Base-by-base conservation (phyloP, 495 filamentous ascomycete genomes). In the Annulohypoxylon moriforme region DNA sequence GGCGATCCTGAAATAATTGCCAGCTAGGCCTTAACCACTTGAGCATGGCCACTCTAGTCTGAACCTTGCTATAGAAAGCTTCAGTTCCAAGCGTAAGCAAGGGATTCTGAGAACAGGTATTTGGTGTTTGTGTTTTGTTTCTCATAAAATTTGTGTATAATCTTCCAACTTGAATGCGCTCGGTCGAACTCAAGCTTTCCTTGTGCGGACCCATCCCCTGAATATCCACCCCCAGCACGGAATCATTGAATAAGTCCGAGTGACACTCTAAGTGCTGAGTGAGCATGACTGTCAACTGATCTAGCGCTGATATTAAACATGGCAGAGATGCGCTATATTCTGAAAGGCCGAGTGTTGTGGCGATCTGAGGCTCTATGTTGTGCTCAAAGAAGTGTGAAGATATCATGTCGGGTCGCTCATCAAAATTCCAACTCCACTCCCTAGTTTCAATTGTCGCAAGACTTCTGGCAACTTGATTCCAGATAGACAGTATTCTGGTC, bases 151-250 rank as follows among this genome's bases (percentile, higher is more conserved):
- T 25, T n/a, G 29, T 63, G 10, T 63, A 52, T 38, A 52, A 4
- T 16, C 44, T 52, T 13, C 57, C 36, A 14, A 60, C 4, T 18
- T 20, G 57, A 31, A 60, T 22, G 22, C 57, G 57, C 40, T 60
- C 57, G 57, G 22, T 11, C 36, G 38, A 20, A 14, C 14, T 60
- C 9, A 47, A 7, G 20, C 13, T 10, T 42, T 18, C 36, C 20
- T n/a, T n/a, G n/a, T 40, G 31, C 13, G 33, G 33, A 2, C 33
- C 38, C 34, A 25, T 24, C 6, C 20, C 38, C 25, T 18, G 36
- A 46, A 9, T 1, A 20, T 59, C 36, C 24, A 42, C 16, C 13
- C n/a, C 38, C 25, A 20, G 36, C n/a, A 16, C 11, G 3, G 22
- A 8, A 16, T 16, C n/a, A 11, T 60, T 14, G 57, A 46, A 60